phyloP scores from a whole-genome alignment of 345 rosid species.

The Pelargonium nanum region DNA sequence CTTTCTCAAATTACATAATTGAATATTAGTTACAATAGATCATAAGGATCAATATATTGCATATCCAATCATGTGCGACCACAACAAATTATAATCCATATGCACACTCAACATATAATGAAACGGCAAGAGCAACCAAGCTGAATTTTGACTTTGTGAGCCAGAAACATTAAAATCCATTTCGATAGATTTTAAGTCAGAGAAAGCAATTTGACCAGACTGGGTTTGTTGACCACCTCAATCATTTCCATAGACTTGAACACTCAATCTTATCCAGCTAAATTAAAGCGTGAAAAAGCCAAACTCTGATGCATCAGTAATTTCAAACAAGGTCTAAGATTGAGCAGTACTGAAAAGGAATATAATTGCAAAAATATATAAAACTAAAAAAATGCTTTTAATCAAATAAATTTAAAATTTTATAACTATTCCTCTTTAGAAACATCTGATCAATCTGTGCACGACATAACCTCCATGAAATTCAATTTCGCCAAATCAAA shows the following conservation, averaged over 20 bases:
- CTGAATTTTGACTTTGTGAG: no score
- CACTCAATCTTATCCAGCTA: neutral
- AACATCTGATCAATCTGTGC: neutral
- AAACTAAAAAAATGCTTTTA: no score
- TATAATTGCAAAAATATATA: neutral
- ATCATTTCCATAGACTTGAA: neutral
- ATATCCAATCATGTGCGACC: neutral
- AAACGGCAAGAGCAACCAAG: no score
- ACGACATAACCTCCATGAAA: neutral
- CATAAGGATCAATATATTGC: no score
- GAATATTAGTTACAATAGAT: no score
- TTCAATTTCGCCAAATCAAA: neutral
- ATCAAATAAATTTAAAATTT: no score
- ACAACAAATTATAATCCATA: constrained; percentile 3
- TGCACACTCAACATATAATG: no score
- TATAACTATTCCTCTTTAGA: neutral
- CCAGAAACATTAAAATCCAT: neutral
- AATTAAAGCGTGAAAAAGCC: neutral
- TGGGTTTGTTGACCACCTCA: neutral
- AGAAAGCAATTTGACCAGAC: neutral
- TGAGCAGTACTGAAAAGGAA: neutral
- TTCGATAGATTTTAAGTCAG: neutral
- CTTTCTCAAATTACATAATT: no score
- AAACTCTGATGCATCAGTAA: neutral
- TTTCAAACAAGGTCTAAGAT: neutral